Base-by-base conservation (phyloP, 805 yeast genomes). In the Vanderwaltozyma polyspora region DNA sequence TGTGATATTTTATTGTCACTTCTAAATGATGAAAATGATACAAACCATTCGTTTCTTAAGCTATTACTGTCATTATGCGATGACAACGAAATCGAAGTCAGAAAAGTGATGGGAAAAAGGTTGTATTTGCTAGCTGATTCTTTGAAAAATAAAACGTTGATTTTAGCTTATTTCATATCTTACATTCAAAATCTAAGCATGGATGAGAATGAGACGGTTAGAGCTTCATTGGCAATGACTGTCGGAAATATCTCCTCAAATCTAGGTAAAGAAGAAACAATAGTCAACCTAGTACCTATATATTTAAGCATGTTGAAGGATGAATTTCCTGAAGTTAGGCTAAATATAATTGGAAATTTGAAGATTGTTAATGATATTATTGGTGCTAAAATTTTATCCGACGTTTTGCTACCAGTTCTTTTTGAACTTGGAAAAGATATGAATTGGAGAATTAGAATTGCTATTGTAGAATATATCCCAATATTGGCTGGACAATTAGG, bases 391-490 rank as follows among this genome's bases (percentile, higher is more conserved):
- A 64, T 82, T 41, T 68, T 91, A 44, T 79, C 94, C 18, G 87
- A 86, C 49, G 79, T 86, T 26, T 67, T 91, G 42, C 68, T 91
- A 45, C 99, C 99, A 3, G 97, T 98, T 3, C 89, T 91, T 45
- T 79, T 94, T 9, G 95, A 89, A 46, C 70, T 91, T 45, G 97
- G 98, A 9, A 87, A 86, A 55, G 98, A 91, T 62, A 80, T 80
- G 51, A 89, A 87, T 54, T 91, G 99, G 99, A 76, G 99, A 53
- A 96, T 91, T 19, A 76, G 97, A 55, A 69, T 91, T 55, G 97
- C 97, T 9, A 91, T 91, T 42, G 91, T 91, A 52, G 94, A 91
- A 57, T 91, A 91, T 62, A 85, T 87, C 45, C 99, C 99, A 21
- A 69, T 89, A 43, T 67, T 91, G 45, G 96, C 97, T 6, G 81